phyloP scores from a whole-genome alignment of 768 basidiomycete species.

The Naematelia encephala region DNA sequence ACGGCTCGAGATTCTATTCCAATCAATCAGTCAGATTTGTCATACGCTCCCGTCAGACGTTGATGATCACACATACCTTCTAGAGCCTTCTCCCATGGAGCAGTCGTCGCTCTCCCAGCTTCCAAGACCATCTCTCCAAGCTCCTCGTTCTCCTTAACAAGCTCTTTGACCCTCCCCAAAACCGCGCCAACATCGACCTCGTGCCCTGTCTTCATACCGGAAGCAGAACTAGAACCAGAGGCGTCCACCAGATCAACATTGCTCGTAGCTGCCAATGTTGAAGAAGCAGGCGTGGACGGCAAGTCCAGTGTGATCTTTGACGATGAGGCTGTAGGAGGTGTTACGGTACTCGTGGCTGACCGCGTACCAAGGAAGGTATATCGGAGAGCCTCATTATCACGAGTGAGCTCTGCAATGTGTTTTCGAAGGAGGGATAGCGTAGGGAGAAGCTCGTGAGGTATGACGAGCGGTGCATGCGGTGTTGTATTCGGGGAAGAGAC shows the following conservation, averaged over 20 bases:
- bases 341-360: background rate
- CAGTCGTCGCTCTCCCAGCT: slow-evolving; percentile 16
- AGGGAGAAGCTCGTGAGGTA: slow-evolving; percentile 31
- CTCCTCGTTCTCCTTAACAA: slow-evolving; percentile 41
- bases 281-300: background rate
- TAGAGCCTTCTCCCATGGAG: slow-evolving; percentile 30
- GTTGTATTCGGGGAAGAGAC: background rate
- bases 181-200: slow-evolving; percentile 32
- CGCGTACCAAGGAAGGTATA: slow-evolving; percentile 32
- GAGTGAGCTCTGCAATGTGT: slow-evolving; percentile 33
- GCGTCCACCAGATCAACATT: background rate
- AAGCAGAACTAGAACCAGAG: background rate
- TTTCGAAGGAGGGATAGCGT: slow-evolving; percentile 23
- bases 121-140: slow-evolving; percentile 41
- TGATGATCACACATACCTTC: slow-evolving; percentile 23
- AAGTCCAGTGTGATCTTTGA: background rate
- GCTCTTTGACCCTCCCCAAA: slow-evolving; percentile 32
- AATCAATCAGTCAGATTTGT: too few species aligned
- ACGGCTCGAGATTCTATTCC: slow-evolving; percentile 30
- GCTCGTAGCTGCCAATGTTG: background rate
- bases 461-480: slow-evolving; percentile 9
- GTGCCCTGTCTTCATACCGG: background rate
- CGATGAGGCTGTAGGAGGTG: background rate
- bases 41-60: too few species aligned
- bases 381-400: slow-evolving; percentile 39